phyloP scores from a whole-genome alignment of 2,329 filamentous ascomycete genomes.

The Fusarium kyushuense region DNA sequence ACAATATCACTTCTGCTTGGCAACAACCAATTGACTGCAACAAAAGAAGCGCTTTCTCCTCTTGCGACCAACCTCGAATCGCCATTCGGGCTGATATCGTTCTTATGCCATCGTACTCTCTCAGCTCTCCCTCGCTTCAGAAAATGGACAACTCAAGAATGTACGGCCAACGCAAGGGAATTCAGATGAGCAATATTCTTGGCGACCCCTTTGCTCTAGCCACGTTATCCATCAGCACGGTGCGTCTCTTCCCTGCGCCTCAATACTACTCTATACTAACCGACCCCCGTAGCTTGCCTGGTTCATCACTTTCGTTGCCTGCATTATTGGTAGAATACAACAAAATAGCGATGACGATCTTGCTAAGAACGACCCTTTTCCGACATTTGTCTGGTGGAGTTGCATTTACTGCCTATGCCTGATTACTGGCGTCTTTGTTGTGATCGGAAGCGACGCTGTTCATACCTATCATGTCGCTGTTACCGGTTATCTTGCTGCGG shows the following conservation, averaged over 20 bases:
- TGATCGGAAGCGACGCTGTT: constrained; percentile 85
- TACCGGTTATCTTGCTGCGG: constrained; percentile 86
- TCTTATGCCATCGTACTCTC: constrained; percentile 78
- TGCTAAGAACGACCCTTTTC: constrained; percentile 63
- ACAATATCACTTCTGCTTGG: constrained; percentile 5
- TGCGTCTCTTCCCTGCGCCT: constrained; percentile 63
- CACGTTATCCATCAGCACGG: constrained; percentile 90
- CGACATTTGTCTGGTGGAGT: constrained; percentile 93
- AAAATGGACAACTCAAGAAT: constrained; percentile 82
- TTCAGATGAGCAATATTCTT: constrained; percentile 88
- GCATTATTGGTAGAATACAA: constrained; percentile 76
- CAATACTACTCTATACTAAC: constrained; percentile 34
- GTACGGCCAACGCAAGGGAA: constrained; percentile 69
- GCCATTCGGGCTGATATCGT: constrained; percentile 21
- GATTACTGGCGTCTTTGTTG: constrained; percentile 82
- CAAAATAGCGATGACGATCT: constrained; percentile 52
- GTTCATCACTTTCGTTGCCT: constrained; percentile 91
- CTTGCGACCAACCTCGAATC: constrained; percentile 18
- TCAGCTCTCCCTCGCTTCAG: constrained; percentile 77
- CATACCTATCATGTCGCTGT: constrained; percentile 93
- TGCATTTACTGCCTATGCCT: constrained; percentile 86
- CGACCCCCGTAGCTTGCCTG: constrained; percentile 79
- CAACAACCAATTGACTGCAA: constrained; percentile 23
- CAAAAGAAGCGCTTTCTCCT: constrained; percentile 26
- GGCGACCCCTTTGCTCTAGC: constrained; percentile 97